phyloP scores from a whole-genome alignment of 2,329 filamentous ascomycete species.

The Colletotrichum sp. region DNA sequence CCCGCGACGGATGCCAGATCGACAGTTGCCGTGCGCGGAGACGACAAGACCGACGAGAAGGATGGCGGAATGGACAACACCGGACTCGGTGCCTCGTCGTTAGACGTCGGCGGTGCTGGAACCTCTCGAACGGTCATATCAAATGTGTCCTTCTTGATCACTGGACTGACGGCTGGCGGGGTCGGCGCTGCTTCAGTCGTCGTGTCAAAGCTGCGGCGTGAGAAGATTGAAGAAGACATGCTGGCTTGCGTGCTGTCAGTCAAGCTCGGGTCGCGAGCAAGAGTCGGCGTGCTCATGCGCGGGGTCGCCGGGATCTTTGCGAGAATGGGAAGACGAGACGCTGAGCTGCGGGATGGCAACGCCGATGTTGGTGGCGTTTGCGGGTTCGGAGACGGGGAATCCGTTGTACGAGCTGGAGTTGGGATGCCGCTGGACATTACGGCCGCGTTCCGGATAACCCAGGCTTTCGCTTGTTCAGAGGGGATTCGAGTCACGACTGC shows the following conservation, averaged over 20 bases:
- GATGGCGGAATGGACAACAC: slow-evolving; percentile 31
- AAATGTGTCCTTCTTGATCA: slow-evolving; percentile 21
- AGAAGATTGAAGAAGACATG: slow-evolving; percentile 47
- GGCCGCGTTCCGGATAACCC: background rate
- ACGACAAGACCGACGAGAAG: slow-evolving; percentile 28
- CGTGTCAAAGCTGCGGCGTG: slow-evolving; percentile 38
- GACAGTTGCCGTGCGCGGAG: slow-evolving; percentile 28
- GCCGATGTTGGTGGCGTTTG: slow-evolving; percentile 25
- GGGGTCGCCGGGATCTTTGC: slow-evolving; percentile 35
- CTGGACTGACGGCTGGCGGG: slow-evolving; percentile 33
- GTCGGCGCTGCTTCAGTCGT: slow-evolving; percentile 28
- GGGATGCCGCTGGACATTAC: slow-evolving; percentile 13
- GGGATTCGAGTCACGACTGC: background rate
- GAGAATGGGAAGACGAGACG: slow-evolving; percentile 40
- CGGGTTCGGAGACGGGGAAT: slow-evolving; percentile 25
- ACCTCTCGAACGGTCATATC: background rate
- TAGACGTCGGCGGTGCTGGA: slow-evolving; percentile 1
- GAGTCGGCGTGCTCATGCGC: slow-evolving; percentile 37
- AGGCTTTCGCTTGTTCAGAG: background rate
- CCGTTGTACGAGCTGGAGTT: slow-evolving; percentile 21
- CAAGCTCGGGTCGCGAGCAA: slow-evolving; percentile 39
- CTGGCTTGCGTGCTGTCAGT: slow-evolving; percentile 41
- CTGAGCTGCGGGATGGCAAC: slow-evolving; percentile 39
- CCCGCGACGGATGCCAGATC: background rate
- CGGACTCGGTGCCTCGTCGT: slow-evolving; percentile 26